Conservation (phyloP, 2,329 filamentous ascomycete species). For the Stagonosporopsis tanaceti region DNA sequence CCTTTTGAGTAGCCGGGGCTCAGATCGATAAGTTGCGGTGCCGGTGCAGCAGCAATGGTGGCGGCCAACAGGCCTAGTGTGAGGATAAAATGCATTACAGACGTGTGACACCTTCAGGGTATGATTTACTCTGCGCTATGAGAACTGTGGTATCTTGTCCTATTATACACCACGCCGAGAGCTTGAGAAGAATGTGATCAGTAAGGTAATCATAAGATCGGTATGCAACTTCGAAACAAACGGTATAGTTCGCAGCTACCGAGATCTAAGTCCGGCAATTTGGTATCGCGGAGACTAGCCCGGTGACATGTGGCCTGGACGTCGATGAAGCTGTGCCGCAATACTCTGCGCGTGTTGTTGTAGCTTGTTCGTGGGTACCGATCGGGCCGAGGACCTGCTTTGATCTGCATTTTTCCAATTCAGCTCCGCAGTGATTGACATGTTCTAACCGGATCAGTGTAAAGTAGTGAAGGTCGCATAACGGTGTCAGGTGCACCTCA, state of each 20-base stretch:
- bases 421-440: background rate
- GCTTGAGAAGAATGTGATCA: background rate
- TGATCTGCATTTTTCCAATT: background rate
- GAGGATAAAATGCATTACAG: slow-evolving; percentile 1
- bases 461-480: background rate
- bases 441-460: background rate
- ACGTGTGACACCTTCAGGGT: too few relatives aligned
- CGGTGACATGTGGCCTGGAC: background rate
- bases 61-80: background rate
- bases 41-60: slow-evolving; percentile 6
- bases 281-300: background rate
- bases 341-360: background rate
- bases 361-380: background rate
- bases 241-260: background rate
- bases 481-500: background rate
- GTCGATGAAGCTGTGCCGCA: background rate
- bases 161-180: background rate
- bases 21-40: slow-evolving; percentile 13
- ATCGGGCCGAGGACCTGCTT: slow-evolving; percentile 3
- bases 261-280: background rate
- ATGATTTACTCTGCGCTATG: background rate
- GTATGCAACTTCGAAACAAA: slow-evolving; percentile 4
- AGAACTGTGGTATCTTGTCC: background rate
- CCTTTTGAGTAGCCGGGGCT: slow-evolving; percentile 19
- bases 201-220: background rate